These are phyloP conservation scores for Delitschia confertaspora DNA, from an alignment of 495 filamentous ascomycete genomes.

Conservation along the genomic window DNA sequence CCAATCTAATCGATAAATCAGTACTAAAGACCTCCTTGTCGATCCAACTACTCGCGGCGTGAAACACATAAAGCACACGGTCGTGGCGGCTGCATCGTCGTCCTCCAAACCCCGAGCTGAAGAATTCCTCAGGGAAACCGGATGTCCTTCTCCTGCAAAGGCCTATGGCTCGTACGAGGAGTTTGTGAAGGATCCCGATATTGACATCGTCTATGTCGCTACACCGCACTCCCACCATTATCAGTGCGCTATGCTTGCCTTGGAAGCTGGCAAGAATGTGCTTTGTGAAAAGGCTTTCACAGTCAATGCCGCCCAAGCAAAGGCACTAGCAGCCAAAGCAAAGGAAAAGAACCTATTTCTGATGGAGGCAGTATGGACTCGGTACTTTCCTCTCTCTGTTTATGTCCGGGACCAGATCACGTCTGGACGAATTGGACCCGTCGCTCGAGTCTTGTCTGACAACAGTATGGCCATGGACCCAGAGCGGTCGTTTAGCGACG, in stretches of 20 bases:
- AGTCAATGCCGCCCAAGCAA: slow-evolving; percentile 74
- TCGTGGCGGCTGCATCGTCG: slow-evolving; percentile 77
- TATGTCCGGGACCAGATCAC: slow-evolving; percentile 66
- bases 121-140: slow-evolving; percentile 60
- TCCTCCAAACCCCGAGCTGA: slow-evolving; percentile 59
- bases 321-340: slow-evolving; percentile 61
- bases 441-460: slow-evolving; percentile 71
- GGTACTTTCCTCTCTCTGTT: slow-evolving; percentile 79
- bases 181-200: slow-evolving; percentile 64
- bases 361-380: slow-evolving; percentile 98
- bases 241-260: slow-evolving; percentile 76
- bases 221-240: slow-evolving; percentile 96
- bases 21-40: slow-evolving; percentile 67
- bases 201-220: slow-evolving; percentile 88
- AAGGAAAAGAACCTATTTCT: slow-evolving; percentile 77
- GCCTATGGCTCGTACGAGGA: slow-evolving; percentile 79
- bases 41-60: slow-evolving; percentile 67
- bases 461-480: slow-evolving; percentile 44
- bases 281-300: slow-evolving; percentile 95
- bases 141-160: slow-evolving; percentile 55
- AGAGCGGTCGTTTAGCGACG: slow-evolving; percentile 39
- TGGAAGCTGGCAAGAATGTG: slow-evolving; percentile 80
- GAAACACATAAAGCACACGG: slow-evolving; percentile 65
- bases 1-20: slow-evolving; percentile 51
- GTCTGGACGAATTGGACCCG: slow-evolving; percentile 63